phyloP scores from a whole-genome alignment of 2,329 filamentous ascomycete species.

The Diplodia corticola region DNA sequence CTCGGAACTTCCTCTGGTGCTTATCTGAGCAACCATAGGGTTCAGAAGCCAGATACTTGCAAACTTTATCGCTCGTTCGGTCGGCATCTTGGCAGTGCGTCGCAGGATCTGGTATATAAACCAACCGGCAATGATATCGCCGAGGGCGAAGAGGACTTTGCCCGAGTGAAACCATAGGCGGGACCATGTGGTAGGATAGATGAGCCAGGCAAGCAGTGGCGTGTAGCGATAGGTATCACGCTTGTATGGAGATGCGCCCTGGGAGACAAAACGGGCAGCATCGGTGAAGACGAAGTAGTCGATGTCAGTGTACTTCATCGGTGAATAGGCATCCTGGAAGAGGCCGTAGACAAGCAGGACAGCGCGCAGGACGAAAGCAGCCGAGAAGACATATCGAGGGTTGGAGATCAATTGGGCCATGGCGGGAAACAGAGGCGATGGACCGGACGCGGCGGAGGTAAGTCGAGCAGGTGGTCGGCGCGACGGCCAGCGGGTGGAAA shows the following conservation, averaged over 20 bases:
- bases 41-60: slow-evolving; percentile 92
- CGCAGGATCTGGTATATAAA: slow-evolving; percentile 63
- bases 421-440: neutral
- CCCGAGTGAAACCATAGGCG: slow-evolving; percentile 70
- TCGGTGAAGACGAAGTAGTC: slow-evolving; percentile 99
- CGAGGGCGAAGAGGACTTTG: slow-evolving; percentile 80
- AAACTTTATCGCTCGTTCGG: slow-evolving; percentile 65
- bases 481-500: neutral
- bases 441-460: neutral
- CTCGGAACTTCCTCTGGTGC: slow-evolving; percentile 90
- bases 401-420: slow-evolving; percentile 37
- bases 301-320: slow-evolving; percentile 97
- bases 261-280: slow-evolving; percentile 74
- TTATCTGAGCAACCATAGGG: slow-evolving; percentile 97
- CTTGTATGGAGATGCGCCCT: slow-evolving; percentile 73
- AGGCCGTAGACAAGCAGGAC: slow-evolving; percentile 81
- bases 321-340: slow-evolving; percentile 87
- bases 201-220: slow-evolving; percentile 85
- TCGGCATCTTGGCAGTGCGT: slow-evolving; percentile 36
- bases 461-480: neutral
- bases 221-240: slow-evolving; percentile 97
- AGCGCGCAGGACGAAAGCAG: slow-evolving; percentile 64
- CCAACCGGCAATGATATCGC: slow-evolving; percentile 83
- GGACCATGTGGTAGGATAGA: slow-evolving; percentile 73
- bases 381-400: slow-evolving; percentile 42